phyloP scores from a whole-genome alignment of 805 yeast species.

The Yarrowia alimentaria region DNA sequence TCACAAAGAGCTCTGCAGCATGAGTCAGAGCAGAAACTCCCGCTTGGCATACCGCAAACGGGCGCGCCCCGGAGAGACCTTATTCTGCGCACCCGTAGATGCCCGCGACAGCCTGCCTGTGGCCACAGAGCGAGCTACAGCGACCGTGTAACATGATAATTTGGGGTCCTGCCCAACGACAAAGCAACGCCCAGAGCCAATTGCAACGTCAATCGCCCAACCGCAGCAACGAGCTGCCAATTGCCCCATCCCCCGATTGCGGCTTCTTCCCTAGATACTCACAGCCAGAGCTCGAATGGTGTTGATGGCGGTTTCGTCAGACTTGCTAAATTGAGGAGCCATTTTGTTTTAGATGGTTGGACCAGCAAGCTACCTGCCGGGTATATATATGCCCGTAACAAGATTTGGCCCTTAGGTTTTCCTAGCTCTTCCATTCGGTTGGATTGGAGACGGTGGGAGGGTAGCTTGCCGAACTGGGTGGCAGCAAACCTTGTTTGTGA shows the following conservation, averaged over 20 bases:
- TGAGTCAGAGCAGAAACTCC: too few species aligned
- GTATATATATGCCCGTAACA: too few species aligned
- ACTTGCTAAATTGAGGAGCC: constrained; percentile 45
- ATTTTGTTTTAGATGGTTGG: constrained; percentile 29
- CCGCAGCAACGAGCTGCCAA: too few species aligned
- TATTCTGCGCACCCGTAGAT: too few species aligned
- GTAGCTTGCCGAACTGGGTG: constrained; percentile 11
- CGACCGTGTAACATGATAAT: too few species aligned
- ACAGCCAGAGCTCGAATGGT: constrained; percentile 85
- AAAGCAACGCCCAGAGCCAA: too few species aligned
- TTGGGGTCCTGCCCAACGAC: too few species aligned
- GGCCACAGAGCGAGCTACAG: too few species aligned
- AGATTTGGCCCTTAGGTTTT: constrained; percentile 17
- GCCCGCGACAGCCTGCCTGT: too few species aligned
- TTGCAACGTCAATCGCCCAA: neutral
- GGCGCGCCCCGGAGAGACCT: too few species aligned
- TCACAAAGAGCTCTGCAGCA: too few species aligned
- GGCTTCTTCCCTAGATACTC: constrained; percentile 31
- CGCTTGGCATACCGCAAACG: too few species aligned
- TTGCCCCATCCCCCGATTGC: neutral
- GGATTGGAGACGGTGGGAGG: constrained; percentile 9
- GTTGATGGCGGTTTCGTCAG: constrained; percentile 74
- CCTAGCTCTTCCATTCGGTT: constrained; percentile 26
- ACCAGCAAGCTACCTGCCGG: constrained; percentile 15
- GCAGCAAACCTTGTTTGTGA: neutral